phyloP scores from a whole-genome alignment of 1,284 basidiomycete species.

The Microstroma glucosiphilum region DNA sequence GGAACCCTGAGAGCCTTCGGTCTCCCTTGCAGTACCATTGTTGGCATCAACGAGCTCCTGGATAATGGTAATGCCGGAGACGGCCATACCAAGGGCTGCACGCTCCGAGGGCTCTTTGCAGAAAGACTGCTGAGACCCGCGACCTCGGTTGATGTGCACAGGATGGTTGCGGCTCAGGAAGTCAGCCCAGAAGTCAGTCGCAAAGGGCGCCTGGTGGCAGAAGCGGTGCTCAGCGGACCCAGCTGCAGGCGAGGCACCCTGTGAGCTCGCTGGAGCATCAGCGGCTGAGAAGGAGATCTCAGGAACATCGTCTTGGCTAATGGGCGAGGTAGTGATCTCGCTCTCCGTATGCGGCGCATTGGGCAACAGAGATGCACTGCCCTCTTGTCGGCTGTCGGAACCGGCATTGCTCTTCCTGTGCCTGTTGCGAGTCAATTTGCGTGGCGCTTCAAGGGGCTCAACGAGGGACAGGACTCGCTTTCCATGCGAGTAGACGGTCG shows the following conservation, averaged over 20 bases:
- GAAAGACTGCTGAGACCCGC: slow-evolving; percentile 35
- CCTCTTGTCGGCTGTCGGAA: slow-evolving; percentile 3
- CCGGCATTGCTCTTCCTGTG: slow-evolving; percentile 14
- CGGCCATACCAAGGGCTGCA: slow-evolving; percentile 45
- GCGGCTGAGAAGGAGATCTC: too few relatives aligned
- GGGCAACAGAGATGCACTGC: neutral
- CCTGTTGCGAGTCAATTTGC: slow-evolving; percentile 34
- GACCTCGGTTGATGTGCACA: slow-evolving; percentile 36
- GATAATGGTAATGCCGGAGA: slow-evolving; percentile 48
- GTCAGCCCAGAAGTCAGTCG: slow-evolving; percentile 50
- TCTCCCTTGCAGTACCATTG: neutral
- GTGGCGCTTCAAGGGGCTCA: slow-evolving; percentile 43
- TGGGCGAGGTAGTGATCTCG: neutral
- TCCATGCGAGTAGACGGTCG: slow-evolving; percentile 51
- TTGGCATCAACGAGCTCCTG: slow-evolving; percentile 48
- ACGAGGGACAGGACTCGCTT: slow-evolving; percentile 47
- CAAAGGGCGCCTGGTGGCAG: slow-evolving; percentile 49
- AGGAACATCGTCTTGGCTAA: neutral
- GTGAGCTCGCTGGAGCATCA: slow-evolving; percentile 1
- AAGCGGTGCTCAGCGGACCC: slow-evolving; percentile 25
- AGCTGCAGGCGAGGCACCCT: neutral
- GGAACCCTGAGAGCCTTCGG: neutral
- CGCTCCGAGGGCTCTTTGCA: slow-evolving; percentile 49
- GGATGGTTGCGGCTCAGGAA: slow-evolving; percentile 49
- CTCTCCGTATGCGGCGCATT: slow-evolving; percentile 7